Evolutionary conservation across 441 rosid genomes (phyloP).

Genomic region (Populus hybrid): DNA sequence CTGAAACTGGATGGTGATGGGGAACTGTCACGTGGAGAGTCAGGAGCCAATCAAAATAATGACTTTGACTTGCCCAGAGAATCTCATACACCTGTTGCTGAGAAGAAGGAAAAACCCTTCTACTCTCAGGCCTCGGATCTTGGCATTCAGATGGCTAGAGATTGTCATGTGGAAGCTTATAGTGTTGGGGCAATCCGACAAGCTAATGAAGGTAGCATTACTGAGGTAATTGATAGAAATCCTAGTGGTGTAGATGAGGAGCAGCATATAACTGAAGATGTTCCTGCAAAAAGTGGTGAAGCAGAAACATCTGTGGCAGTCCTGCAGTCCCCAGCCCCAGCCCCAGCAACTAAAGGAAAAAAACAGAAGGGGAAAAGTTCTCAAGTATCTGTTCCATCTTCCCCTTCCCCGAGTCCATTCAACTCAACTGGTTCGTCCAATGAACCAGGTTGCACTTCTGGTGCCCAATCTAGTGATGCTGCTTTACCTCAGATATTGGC

Average conservation of each 20-base stretch:
- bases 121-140: slow-evolving; percentile 76
- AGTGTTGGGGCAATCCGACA: slow-evolving; percentile 36
- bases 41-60: slow-evolving; percentile 38
- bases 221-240: slow-evolving; percentile 32
- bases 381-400: slow-evolving; percentile 47
- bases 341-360: slow-evolving; percentile 43
- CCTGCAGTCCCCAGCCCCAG: slow-evolving; percentile 40
- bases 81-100: slow-evolving; percentile 34
- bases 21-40: slow-evolving; percentile 40
- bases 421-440: slow-evolving; percentile 49
- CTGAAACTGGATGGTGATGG: slow-evolving; percentile 57
- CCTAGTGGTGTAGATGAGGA: slow-evolving; percentile 37
- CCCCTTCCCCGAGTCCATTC: slow-evolving; percentile 52
- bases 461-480: slow-evolving; percentile 40
- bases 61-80: slow-evolving; percentile 43
- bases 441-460: slow-evolving; percentile 48
- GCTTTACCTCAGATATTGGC: slow-evolving; percentile 49
- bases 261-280: slow-evolving; percentile 42
- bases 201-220: slow-evolving; percentile 22
- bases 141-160: slow-evolving; percentile 54
- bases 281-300: slow-evolving; percentile 43
- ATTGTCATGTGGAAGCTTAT: slow-evolving; percentile 43
- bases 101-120: slow-evolving; percentile 54
- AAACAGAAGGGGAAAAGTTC: slow-evolving; percentile 22
- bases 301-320: slow-evolving; percentile 32